Conservation (phyloP, 768 basidiomycete species). For the Suillus clintonianus region DNA sequence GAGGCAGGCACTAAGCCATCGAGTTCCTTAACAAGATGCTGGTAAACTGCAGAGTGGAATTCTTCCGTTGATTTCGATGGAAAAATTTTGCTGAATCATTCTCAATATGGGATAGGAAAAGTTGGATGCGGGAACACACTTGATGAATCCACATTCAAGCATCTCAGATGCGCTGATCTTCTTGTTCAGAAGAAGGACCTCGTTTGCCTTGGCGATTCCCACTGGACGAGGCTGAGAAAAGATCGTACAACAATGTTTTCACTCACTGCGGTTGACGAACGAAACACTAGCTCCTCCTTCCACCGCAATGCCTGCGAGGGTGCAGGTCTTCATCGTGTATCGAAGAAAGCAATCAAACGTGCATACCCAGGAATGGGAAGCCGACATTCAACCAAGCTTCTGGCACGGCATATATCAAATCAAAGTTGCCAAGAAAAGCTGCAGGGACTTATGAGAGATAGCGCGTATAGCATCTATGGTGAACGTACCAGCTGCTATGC, state of each 20-base stretch:
- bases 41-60: slow-evolving; percentile 56
- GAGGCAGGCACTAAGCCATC: slow-evolving; percentile 59
- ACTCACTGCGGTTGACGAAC: slow-evolving; percentile 65
- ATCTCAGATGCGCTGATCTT: slow-evolving; percentile 63
- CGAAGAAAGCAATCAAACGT: background rate
- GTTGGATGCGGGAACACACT: slow-evolving; percentile 38
- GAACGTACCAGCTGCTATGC: slow-evolving; percentile 61
- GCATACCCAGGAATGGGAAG: slow-evolving; percentile 62
- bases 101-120: background rate
- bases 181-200: slow-evolving; percentile 70
- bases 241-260: background rate
- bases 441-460: background rate
- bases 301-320: slow-evolving; percentile 53
- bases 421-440: slow-evolving; percentile 74
- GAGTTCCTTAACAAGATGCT: slow-evolving; percentile 53
- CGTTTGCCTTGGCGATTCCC: slow-evolving; percentile 70
- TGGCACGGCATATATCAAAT: slow-evolving; percentile 71
- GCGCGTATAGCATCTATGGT: background rate
- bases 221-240: slow-evolving; percentile 39
- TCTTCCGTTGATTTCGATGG: slow-evolving; percentile 49
- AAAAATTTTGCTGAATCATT: slow-evolving; percentile 53
- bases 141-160: slow-evolving; percentile 61
- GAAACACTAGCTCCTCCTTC: slow-evolving; percentile 72
- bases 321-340: slow-evolving; percentile 6
- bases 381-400: slow-evolving; percentile 64